phyloP scores from a whole-genome alignment of 2,329 filamentous ascomycete genomes.

The Xylariaceae sp. region DNA sequence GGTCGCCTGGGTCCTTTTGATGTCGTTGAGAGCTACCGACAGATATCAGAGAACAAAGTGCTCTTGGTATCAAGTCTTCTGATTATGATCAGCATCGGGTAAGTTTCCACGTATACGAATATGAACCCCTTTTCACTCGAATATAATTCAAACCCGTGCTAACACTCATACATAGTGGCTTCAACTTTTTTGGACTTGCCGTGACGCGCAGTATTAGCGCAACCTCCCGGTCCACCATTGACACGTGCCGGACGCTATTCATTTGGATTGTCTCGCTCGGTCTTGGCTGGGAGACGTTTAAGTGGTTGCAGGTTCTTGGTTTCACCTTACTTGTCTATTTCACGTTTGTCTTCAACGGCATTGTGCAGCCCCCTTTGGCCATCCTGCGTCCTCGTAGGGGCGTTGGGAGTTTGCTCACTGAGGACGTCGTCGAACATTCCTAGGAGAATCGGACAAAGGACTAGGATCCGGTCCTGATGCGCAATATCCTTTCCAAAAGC shows the following conservation, averaged over 20 bases:
- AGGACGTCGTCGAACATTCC: constrained; percentile 75
- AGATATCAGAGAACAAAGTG: constrained; percentile 67
- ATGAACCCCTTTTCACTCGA: not conserved
- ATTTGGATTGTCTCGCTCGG: constrained; percentile 95
- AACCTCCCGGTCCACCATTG: constrained; percentile 90
- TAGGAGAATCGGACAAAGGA: constrained; percentile 3
- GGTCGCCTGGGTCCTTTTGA: constrained; percentile 86
- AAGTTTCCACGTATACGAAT: constrained; percentile 37
- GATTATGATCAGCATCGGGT: constrained; percentile 98
- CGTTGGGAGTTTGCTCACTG: constrained; percentile 69
- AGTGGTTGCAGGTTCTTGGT: constrained; percentile 88
- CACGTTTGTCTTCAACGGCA: constrained; percentile 93
- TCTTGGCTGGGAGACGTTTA: constrained; percentile 95
- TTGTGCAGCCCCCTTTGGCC: constrained; percentile 77
- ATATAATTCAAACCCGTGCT: constrained; percentile 3
- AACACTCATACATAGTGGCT: constrained; percentile 58
- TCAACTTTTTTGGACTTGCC: constrained; percentile 97
- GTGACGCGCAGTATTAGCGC: constrained; percentile 88
- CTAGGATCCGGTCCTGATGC: not conserved
- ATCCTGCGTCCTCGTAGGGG: constrained; percentile 54
- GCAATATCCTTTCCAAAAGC: no score
- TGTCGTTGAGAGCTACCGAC: constrained; percentile 74
- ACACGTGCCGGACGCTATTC: constrained; percentile 94
- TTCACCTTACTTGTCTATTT: constrained; percentile 91
- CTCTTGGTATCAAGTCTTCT: constrained; percentile 75